A percentile compares a stretch with the other conserved stretches of the same genome.
Evolutionary conservation across 2,329 filamentous ascomycete genomes (phyloP).

Genomic region (Ophiostoma australiae): DNA sequence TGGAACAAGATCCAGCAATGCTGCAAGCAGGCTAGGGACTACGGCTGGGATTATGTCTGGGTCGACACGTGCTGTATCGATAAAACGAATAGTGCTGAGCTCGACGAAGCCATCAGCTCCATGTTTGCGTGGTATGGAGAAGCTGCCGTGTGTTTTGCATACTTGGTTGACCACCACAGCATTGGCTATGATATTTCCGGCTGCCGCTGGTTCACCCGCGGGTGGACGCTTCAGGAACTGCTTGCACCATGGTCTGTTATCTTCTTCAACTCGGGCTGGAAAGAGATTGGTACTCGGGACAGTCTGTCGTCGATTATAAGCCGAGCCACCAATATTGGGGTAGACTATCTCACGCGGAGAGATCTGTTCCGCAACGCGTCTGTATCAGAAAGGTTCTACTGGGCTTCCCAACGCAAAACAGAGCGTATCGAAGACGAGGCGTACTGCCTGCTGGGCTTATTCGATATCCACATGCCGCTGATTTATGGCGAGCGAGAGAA

Average conservation of each 20-base stretch:
- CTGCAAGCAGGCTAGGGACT: not conserved
- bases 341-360: slow-evolving; percentile 23
- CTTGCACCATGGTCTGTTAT: slow-evolving; percentile 41
- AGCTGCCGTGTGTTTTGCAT: slow-evolving; percentile 23
- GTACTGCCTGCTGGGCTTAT: slow-evolving; percentile 29
- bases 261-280: slow-evolving; percentile 35
- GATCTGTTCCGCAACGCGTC: slow-evolving; percentile 16
- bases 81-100: slow-evolving; percentile 26
- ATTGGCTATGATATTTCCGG: too few relatives aligned
- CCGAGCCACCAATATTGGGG: slow-evolving; percentile 29
- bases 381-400: slow-evolving; percentile 28
- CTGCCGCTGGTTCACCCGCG: slow-evolving; percentile 38
- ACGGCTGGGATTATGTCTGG: slow-evolving; percentile 25
- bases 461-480: slow-evolving; percentile 27
- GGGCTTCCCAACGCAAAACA: slow-evolving; percentile 25
- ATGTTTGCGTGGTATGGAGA: slow-evolving; percentile 28
- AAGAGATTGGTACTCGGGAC: slow-evolving; percentile 30
- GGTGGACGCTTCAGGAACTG: slow-evolving; percentile 63
- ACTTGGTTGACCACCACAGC: slow-evolving; percentile 18
- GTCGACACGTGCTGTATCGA: slow-evolving; percentile 30
- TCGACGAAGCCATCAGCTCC: slow-evolving; percentile 28
- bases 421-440: slow-evolving; percentile 27
- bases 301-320: slow-evolving; percentile 25
- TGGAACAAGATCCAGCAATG: not conserved
- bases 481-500: slow-evolving; percentile 27